phyloP scores from a whole-genome alignment of 768 basidiomycete genomes.

The Chalciporus piperatus region DNA sequence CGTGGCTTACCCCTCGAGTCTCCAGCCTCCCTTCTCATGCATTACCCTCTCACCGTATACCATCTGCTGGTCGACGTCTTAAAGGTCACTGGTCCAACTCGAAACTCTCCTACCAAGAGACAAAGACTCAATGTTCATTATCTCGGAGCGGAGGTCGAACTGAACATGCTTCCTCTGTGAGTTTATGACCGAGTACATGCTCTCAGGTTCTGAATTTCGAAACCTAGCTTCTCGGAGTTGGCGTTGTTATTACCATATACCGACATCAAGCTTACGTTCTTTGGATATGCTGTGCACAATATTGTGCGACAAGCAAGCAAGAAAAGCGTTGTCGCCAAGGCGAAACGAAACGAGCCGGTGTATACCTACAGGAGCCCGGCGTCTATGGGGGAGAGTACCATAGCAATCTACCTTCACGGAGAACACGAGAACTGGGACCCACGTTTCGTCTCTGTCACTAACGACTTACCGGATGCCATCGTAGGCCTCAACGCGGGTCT shows the following conservation, averaged over 20 bases:
- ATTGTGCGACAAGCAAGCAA: constrained; percentile 32
- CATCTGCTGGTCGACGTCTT: constrained; percentile 36
- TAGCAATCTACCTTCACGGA: constrained; percentile 37
- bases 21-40: constrained; percentile 43
- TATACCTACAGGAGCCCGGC: constrained; percentile 37
- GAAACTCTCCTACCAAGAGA: constrained; percentile 19
- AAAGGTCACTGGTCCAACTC: constrained; percentile 25
- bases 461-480: constrained; percentile 39
- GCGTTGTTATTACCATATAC: constrained; percentile 44
- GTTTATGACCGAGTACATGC: constrained; percentile 11
- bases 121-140: constrained; percentile 35
- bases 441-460: constrained; percentile 15
- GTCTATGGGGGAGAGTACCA: constrained; percentile 36
- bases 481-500: constrained; percentile 42
- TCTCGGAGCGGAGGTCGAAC: constrained; percentile 40
- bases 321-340: constrained; percentile 31
- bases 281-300: constrained; percentile 34
- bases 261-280: constrained; percentile 42
- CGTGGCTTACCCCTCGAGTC: constrained; percentile 41
- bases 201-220: neutral
- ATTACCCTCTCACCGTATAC: constrained; percentile 43
- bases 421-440: constrained; percentile 27
- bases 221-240: constrained; percentile 43
- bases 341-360: constrained; percentile 27
- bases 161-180: constrained; percentile 40